A percentile compares a stretch with the other conserved stretches of the same genome.
Evolutionary conservation across 768 basidiomycete species (phyloP).

Genomic region (Xerocomellus intermedius): DNA sequence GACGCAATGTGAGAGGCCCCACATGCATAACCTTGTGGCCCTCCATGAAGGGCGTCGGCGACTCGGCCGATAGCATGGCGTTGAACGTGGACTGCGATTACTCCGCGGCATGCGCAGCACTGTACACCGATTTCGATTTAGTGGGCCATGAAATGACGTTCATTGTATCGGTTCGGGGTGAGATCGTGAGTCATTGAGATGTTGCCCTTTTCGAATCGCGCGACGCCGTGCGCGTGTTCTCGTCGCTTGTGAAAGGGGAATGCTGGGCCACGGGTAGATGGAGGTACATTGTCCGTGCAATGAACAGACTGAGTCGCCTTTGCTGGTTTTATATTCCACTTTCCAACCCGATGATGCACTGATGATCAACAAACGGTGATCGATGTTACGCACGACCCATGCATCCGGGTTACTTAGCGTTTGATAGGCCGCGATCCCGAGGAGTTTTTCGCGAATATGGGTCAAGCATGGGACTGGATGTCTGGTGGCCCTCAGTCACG

Average conservation of each 20-base stretch:
- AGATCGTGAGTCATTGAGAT: slow-evolving; percentile 56
- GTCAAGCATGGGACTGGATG: slow-evolving; percentile 81
- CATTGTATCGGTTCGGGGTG: slow-evolving; percentile 86
- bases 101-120: slow-evolving; percentile 82
- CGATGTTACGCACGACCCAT: slow-evolving; percentile 18
- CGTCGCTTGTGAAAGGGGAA: background rate
- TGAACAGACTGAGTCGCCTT: background rate
- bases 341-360: background rate
- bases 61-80: background rate
- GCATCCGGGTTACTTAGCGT: slow-evolving; percentile 71
- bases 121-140: slow-evolving; percentile 63
- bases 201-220: background rate
- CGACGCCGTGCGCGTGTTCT: background rate
- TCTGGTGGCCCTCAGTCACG: slow-evolving; percentile 83
- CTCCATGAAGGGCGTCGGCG: background rate
- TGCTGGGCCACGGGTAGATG: background rate
- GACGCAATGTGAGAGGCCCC: slow-evolving; percentile 71
- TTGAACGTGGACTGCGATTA: slow-evolving; percentile 93
- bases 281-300: background rate
- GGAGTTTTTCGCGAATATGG: slow-evolving; percentile 83
- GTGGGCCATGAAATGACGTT: slow-evolving; percentile 89
- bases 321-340: background rate
- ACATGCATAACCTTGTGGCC: too few species aligned
- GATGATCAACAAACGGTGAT: background rate
- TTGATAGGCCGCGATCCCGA: slow-evolving; percentile 83